Evolutionary conservation across 2,329 filamentous ascomycete species (phyloP).

Genomic region (Colletotrichum salicis): DNA sequence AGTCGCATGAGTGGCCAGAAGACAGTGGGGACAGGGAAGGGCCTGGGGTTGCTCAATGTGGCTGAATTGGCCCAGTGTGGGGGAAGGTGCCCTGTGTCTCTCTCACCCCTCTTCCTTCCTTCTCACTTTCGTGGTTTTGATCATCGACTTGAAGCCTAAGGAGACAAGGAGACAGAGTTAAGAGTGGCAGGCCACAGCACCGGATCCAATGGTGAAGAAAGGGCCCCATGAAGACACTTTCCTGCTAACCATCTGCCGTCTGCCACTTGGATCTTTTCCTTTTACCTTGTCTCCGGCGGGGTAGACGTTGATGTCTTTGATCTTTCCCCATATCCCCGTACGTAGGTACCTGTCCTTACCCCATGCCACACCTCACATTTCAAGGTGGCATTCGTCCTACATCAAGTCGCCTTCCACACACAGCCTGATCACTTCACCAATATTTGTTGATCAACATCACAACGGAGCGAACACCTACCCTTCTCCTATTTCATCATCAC

Average conservation of each 20-base stretch:
- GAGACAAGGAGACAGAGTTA: no score
- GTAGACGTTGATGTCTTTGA: neutral
- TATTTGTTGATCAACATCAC: constrained; percentile 3
- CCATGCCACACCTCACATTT: neutral
- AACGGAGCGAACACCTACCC: neutral
- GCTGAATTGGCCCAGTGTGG: constrained; percentile 19
- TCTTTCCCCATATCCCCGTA: neutral
- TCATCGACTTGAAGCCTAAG: no score
- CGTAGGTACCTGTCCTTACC: no score
- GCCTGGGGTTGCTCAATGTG: constrained; percentile 14
- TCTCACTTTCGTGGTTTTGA: neutral
- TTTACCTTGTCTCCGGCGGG: constrained; percentile 26
- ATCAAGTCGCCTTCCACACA: neutral
- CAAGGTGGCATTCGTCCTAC: neutral
- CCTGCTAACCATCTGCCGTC: neutral
- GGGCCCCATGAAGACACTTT: constrained; percentile 10
- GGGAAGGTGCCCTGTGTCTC: constrained; percentile 6
- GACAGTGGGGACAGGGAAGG: constrained; percentile 17
- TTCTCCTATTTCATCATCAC: neutral
- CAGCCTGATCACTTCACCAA: neutral
- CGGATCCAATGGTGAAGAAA: constrained; percentile 2
- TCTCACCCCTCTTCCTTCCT: constrained; percentile 27
- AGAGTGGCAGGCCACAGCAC: neutral
- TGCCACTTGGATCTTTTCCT: neutral
- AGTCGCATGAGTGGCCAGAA: neutral